Percentiles rank a stretch among this genome's conserved stretches.
phyloP scores from a whole-genome alignment of 2,329 filamentous ascomycete genomes.

The Trichoderma harzianum region DNA sequence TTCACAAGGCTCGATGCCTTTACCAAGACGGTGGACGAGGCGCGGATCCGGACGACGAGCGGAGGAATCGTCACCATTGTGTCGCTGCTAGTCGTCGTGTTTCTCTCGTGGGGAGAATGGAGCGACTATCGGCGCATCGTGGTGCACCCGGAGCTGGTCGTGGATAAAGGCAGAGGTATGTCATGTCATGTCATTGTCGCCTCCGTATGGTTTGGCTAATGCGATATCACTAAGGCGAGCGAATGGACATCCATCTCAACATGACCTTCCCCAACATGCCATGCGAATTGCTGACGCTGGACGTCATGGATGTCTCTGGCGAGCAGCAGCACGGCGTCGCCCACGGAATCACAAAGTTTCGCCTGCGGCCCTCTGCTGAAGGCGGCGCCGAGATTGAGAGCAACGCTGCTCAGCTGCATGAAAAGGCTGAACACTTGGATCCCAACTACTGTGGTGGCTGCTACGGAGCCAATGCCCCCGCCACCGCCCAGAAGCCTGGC shows the following conservation, averaged over 20 bases:
- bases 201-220: not conserved
- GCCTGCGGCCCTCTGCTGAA: slow-evolving; percentile 67
- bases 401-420: slow-evolving; percentile 62
- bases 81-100: slow-evolving; percentile 83
- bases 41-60: slow-evolving; percentile 89
- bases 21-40: slow-evolving; percentile 98
- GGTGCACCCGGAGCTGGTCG: slow-evolving; percentile 87
- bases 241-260: slow-evolving; percentile 99
- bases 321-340: slow-evolving; percentile 94
- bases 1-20: slow-evolving; percentile 98
- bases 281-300: slow-evolving; percentile 91
- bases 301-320: slow-evolving; percentile 98
- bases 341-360: slow-evolving; percentile 88
- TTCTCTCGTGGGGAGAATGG: slow-evolving; percentile 94
- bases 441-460: slow-evolving; percentile 91
- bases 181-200: not conserved
- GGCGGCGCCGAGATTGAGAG: slow-evolving; percentile 74
- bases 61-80: slow-evolving; percentile 92
- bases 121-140: slow-evolving; percentile 81
- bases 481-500: slow-evolving; percentile 70
- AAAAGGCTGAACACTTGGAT: slow-evolving; percentile 73
- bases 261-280: slow-evolving; percentile 91
- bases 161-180: slow-evolving; percentile 91
- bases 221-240: slow-evolving; percentile 64
- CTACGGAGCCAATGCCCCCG: slow-evolving; percentile 77